These are phyloP conservation scores for Pelagophyceae sp. DNA, from an alignment of 352 stramenopile species.

Conservation along the genomic window DNA sequence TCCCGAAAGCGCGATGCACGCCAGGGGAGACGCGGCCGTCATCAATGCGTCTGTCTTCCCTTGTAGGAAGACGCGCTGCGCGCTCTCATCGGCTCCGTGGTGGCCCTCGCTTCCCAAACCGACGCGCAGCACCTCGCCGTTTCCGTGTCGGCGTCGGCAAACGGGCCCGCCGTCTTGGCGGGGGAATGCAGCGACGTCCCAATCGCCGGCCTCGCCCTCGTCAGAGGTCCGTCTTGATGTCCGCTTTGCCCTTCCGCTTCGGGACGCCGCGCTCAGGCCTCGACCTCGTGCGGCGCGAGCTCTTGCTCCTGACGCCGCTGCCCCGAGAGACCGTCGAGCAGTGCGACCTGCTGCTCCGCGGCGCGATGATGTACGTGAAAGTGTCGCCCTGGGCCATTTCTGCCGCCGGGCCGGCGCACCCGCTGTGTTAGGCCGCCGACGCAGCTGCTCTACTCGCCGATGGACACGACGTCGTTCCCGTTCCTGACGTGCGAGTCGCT, in stretches of 20 bases:
- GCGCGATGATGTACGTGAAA: neutral
- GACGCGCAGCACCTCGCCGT: neutral
- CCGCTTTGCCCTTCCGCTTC: neutral
- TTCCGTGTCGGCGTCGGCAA: neutral
- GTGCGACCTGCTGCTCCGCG: conserved; percentile 4
- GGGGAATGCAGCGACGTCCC: neutral
- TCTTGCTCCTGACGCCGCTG: neutral
- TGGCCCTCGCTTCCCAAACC: neutral
- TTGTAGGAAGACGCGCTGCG: neutral
- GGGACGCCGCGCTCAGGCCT: no score
- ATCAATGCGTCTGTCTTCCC: no score
- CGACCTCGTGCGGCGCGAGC: neutral
- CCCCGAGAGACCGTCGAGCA: neutral
- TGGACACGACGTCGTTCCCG: neutral
- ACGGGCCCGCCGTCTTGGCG: neutral
- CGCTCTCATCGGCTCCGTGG: neutral
- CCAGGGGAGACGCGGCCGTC: no score
- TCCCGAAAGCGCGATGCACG: no score
- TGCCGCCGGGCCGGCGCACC: neutral
- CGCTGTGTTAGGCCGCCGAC: neutral
- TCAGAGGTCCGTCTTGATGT: neutral
- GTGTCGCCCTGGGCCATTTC: neutral
- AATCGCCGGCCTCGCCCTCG: conserved; percentile 4
- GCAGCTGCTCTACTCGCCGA: neutral
- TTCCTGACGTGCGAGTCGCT: conserved; percentile 13